Conservation (phyloP, 23 red algal genomes). For the Cyanidium caldarium region DNA sequence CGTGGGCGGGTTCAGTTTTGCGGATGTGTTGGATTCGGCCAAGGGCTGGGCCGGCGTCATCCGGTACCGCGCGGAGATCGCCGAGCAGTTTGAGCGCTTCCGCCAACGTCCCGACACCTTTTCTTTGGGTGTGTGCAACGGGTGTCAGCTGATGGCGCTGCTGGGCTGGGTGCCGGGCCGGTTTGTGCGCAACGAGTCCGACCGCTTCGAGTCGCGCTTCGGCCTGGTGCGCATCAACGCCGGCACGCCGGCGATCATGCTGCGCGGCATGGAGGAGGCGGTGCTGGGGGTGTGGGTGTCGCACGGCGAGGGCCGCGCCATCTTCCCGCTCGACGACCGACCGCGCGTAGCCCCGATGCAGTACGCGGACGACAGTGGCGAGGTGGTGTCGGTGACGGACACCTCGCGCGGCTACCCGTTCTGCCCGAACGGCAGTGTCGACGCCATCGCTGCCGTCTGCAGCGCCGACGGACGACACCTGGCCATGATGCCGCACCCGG, state of each 20-base stretch:
- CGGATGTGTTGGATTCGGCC: slow-evolving; percentile 90
- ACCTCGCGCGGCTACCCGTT: slow-evolving; percentile 48
- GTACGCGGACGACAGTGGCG: slow-evolving; percentile 63
- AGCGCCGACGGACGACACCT: slow-evolving; percentile 73
- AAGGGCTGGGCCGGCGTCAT: slow-evolving; percentile 95
- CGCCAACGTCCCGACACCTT: slow-evolving; percentile 59
- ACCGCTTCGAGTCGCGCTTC: slow-evolving; percentile 68
- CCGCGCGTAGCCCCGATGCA: slow-evolving; percentile 19
- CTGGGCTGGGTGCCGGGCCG: slow-evolving; percentile 68
- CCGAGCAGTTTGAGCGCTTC: slow-evolving; percentile 55
- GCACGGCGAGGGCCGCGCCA: slow-evolving; percentile 79
- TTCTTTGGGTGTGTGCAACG: slow-evolving; percentile 94
- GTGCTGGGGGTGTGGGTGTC: slow-evolving; percentile 89
- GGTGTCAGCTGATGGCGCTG: slow-evolving; percentile 95
- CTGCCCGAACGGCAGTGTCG: slow-evolving; percentile 73
- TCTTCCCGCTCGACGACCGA: slow-evolving; percentile 32
- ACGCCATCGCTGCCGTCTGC: slow-evolving; percentile 58
- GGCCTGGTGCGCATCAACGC: slow-evolving; percentile 26
- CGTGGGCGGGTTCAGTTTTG: slow-evolving; percentile 87
- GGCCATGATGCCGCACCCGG: slow-evolving; percentile 99
- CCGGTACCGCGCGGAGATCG: slow-evolving; percentile 44
- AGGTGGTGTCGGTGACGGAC: not conserved
- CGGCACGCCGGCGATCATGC: slow-evolving; percentile 44
- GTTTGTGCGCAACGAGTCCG: slow-evolving; percentile 80
- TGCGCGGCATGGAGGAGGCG: slow-evolving; percentile 59